Conservation (phyloP, 768 basidiomycete species). For the Kwoniella europaea region DNA sequence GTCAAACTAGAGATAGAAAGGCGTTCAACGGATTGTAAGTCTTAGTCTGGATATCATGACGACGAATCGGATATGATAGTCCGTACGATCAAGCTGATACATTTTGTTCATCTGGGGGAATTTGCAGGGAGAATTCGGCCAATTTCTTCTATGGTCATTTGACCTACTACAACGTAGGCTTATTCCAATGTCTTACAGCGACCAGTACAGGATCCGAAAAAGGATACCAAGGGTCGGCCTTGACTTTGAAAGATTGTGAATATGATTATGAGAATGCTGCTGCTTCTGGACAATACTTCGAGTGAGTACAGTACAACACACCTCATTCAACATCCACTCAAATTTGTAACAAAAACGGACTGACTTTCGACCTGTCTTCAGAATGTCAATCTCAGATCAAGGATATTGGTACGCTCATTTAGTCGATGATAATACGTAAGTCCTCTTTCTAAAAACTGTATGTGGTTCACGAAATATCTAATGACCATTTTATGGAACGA, state of each 20-base stretch:
- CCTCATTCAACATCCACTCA: not conserved
- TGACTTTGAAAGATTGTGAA: constrained; percentile 23
- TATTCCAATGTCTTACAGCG: constrained; percentile 26
- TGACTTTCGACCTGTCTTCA: not conserved
- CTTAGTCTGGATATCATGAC: not conserved
- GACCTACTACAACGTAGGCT: constrained; percentile 19
- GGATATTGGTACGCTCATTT: constrained; percentile 11
- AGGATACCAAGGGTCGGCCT: constrained; percentile 5
- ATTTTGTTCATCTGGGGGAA: not conserved
- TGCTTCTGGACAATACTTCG: constrained; percentile 26
- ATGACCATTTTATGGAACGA: not conserved
- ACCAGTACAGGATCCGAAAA: not conserved
- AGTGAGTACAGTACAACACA: constrained; percentile 1
- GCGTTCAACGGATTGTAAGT: constrained; percentile 31
- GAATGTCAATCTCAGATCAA: constrained; percentile 7
- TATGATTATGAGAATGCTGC: constrained; percentile 29
- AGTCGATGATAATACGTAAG: constrained; percentile 13
- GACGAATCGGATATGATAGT: not conserved
- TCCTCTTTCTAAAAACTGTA: not conserved
- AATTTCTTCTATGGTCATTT: constrained; percentile 31
- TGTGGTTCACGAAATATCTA: not conserved
- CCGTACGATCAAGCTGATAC: too few relatives aligned
- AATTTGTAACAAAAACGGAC: not conserved
- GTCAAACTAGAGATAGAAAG: constrained; percentile 20
- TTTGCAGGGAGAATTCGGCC: constrained; percentile 23